Evolutionary conservation across 495 filamentous ascomycete species (phyloP), one percentile per base, ranked within the genome.

Genomic region (Gamarada debralockiae): DNA sequence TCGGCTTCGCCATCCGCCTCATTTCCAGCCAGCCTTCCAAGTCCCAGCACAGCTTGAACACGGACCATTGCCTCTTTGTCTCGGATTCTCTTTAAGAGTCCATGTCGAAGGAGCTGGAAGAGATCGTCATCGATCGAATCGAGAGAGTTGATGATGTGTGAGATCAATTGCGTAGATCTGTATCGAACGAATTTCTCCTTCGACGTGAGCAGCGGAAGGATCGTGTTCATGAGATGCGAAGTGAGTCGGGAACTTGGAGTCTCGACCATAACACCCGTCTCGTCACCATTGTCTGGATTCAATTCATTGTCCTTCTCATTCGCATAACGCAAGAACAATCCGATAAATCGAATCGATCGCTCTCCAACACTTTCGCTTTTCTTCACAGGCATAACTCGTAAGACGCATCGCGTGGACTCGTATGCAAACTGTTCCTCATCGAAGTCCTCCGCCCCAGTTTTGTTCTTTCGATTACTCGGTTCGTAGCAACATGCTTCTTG

Each of bases 131-230:
- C 89, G 56, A 95, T 86, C 2, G 90, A 85, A 48, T 95, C 89
- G 13, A 98, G 75, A 1, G 89, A 91, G 70, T 96, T 96, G 63
- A 97, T 85, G 47, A 83, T 71, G 63, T 95, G 85, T 1, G 90
- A 85, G 39, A 92, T 81, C 13, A 96, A 80, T 66, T 99, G 93
- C 0, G 92, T 90, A 9, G 90, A 80, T 52, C 93, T 81, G 70
- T 92, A 97, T 39, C 95, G 82, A 23, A 97, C 88, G 42, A 82
- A 83, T 69, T 96, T 97, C 68, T 99, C 93, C 66, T 95, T 96
- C 13, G 87, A 80, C 2, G 73, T 70, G 22, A 96, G 68, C 13
- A 96, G 65, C 23, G 87, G 85, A 12, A 90, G 71, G 33, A 92
- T 61, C 13, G 79, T 73, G 21, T 78, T 73, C 47, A 95, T 76